A percentile compares a stretch with the other conserved stretches of the same genome.
Conservation (phyloP, 2,329 filamentous ascomycete species). For the Thelonectria rubi region DNA sequence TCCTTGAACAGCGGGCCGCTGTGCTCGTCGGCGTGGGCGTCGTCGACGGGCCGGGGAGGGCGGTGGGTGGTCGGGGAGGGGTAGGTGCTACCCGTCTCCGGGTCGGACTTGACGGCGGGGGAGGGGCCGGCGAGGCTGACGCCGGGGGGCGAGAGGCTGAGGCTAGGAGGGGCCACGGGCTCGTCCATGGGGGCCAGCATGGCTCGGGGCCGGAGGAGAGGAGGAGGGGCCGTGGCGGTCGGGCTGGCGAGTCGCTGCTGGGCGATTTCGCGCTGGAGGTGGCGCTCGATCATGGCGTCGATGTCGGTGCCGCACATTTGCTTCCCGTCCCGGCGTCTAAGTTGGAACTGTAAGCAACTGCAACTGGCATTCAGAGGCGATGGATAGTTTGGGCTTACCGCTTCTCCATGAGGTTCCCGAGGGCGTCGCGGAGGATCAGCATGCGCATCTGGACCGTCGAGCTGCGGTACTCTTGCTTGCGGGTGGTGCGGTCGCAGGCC, state of each 20-base stretch:
- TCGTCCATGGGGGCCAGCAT: not conserved
- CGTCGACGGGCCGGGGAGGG: constrained; percentile 1
- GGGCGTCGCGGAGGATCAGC: constrained; percentile 21
- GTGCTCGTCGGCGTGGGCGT: not conserved
- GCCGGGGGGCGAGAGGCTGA: not conserved
- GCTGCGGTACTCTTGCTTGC: constrained; percentile 24
- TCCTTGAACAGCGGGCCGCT: constrained; percentile 6
- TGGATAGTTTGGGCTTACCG: constrained; percentile 22
- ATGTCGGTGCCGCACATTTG: constrained; percentile 27
- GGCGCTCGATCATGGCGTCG: constrained; percentile 30
- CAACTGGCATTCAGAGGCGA: no score
- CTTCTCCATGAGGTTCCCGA: constrained; percentile 20
- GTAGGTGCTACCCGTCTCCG: not conserved
- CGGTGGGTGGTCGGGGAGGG: not conserved
- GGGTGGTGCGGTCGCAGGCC: constrained; percentile 31
- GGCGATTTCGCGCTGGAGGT: constrained; percentile 30
- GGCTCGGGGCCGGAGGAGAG: not conserved
- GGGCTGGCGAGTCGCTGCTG: not conserved
- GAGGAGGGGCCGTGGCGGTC: not conserved
- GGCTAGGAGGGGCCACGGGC: not conserved
- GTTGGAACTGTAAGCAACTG: not conserved
- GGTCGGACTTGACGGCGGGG: not conserved
- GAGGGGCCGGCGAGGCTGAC: not conserved
- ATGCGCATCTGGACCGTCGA: constrained; percentile 10
- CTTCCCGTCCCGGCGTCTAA: constrained; percentile 26